Percentiles rank a stretch among this genome's conserved stretches.
Evolutionary conservation across 805 yeast genomes (phyloP).

Genomic region (Cyberlindnera petersonii): DNA sequence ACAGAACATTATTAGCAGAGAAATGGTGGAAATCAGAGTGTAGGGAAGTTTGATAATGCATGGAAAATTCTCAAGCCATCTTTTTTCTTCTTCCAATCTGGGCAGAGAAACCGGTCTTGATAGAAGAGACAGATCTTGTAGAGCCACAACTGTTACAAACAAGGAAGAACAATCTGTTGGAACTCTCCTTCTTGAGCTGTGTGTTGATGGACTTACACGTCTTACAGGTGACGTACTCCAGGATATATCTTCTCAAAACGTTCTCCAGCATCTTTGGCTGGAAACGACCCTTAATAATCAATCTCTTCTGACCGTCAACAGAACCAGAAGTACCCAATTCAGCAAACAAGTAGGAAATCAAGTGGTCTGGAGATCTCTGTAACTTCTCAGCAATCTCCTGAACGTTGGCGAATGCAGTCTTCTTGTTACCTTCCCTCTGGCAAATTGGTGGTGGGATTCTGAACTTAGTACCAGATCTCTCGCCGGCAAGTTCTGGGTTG

Average conservation of each 20-base stretch:
- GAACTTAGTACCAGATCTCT: conserved; percentile 84
- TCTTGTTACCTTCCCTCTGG: conserved; percentile 95
- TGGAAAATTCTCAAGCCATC: conserved; percentile 24
- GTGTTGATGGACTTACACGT: conserved; percentile 98
- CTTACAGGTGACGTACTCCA: conserved; percentile 97
- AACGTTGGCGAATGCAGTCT: conserved; percentile 92
- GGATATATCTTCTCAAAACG: conserved; percentile 90
- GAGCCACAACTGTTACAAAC: conserved; percentile 98
- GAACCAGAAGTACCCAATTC: conserved; percentile 99
- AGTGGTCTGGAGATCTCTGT: conserved; percentile 96
- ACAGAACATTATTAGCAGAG: no score
- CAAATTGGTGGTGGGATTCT: conserved; percentile 97
- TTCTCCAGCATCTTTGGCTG: conserved; percentile 97
- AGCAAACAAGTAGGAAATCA: conserved; percentile 93
- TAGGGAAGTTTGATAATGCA: background rate
- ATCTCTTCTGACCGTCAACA: conserved; percentile 95
- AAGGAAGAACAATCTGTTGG: conserved; percentile 94
- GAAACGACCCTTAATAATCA: conserved; percentile 96
- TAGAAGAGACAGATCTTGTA: conserved; percentile 92
- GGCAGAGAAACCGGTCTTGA: conserved; percentile 99
- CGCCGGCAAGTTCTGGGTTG: conserved; percentile 98
- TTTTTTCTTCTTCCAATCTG: conserved; percentile 88
- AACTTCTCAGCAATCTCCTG: conserved; percentile 90
- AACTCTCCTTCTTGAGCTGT: conserved; percentile 88
- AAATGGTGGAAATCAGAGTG: background rate